Conservation (phyloP, 2,329 filamentous ascomycete genomes). For the Colletotrichum cordylinicola region DNA sequence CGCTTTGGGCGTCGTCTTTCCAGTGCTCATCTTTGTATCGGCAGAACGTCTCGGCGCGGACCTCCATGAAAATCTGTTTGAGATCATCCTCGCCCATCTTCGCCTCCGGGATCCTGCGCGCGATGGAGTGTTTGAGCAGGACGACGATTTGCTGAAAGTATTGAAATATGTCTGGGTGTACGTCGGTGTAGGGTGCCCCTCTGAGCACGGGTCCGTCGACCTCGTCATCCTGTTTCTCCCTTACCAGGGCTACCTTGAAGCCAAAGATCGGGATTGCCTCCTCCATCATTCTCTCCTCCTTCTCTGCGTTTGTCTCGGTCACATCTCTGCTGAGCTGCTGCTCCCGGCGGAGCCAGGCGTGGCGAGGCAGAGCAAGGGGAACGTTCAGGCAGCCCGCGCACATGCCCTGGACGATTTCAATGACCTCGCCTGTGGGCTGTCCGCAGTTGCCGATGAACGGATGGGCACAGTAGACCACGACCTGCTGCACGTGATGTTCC, state of each 20-base stretch:
- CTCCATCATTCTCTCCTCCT: not conserved
- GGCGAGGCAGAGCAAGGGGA: not conserved
- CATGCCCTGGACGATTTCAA: not conserved
- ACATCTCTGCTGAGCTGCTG: not conserved
- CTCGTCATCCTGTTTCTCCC: not conserved
- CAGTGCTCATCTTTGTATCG: not conserved
- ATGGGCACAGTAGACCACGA: not conserved
- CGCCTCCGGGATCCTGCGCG: not conserved
- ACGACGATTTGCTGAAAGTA: not conserved
- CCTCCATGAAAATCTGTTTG: not conserved
- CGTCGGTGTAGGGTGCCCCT: rapidly evolving
- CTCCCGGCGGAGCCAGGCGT: not conserved
- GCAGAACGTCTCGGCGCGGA: not conserved
- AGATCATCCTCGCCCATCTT: not conserved
- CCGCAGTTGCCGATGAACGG: not conserved
- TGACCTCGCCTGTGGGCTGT: not conserved
- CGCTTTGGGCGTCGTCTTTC: not conserved
- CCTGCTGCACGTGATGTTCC: not conserved
- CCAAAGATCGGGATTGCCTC: no score
- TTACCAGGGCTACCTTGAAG: no score
- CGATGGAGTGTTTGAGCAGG: not conserved
- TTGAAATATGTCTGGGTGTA: not conserved
- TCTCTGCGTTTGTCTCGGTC: not conserved
- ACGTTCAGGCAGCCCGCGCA: not conserved
- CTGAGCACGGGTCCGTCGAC: not conserved